These are phyloP conservation scores for Quercus cerris DNA, from an alignment of 306 rosid species.

Conservation along the genomic window DNA sequence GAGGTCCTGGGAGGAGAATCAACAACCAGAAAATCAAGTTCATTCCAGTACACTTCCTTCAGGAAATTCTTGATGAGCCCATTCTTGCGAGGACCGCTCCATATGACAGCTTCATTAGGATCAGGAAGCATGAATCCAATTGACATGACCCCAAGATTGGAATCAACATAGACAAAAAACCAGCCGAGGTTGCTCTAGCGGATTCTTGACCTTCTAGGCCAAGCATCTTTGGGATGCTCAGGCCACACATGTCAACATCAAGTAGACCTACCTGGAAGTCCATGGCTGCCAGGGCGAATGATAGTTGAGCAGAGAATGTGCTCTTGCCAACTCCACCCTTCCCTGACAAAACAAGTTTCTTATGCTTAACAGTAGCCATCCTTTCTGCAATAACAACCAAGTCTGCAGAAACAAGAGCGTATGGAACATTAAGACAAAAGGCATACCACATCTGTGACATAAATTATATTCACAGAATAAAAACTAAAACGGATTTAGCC, in stretches of 20 bases:
- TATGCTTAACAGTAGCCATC: slow-evolving; percentile 87
- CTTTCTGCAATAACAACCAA: slow-evolving; percentile 74
- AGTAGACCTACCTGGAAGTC: slow-evolving; percentile 84
- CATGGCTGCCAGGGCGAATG: no score
- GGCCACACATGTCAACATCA: slow-evolving; percentile 48
- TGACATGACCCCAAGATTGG: slow-evolving; percentile 70
- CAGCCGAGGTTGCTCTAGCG: slow-evolving; percentile 92
- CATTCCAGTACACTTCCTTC: slow-evolving; percentile 80
- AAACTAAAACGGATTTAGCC: no score
- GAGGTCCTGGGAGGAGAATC: slow-evolving; percentile 97
- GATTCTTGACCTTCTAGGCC: slow-evolving; percentile 77
- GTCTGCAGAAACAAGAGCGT: slow-evolving; percentile 41
- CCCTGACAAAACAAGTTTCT: slow-evolving; percentile 1
- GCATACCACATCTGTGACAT: no score
- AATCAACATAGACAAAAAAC: slow-evolving; percentile 52
- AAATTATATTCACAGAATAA: background rate
- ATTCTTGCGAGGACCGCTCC: slow-evolving; percentile 88
- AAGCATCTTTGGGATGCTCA: no score
- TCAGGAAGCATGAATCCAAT: slow-evolving; percentile 77
- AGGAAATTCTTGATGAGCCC: slow-evolving; percentile 39
- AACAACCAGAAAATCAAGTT: slow-evolving; percentile 75
- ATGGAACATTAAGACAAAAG: slow-evolving; percentile 1
- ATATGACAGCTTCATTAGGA: slow-evolving; percentile 76
- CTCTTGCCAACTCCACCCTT: no score
- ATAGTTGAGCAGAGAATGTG: no score